Base-by-base conservation (phyloP, 2,329 filamentous ascomycete genomes). In the Ceratocystiopsis sp. region DNA sequence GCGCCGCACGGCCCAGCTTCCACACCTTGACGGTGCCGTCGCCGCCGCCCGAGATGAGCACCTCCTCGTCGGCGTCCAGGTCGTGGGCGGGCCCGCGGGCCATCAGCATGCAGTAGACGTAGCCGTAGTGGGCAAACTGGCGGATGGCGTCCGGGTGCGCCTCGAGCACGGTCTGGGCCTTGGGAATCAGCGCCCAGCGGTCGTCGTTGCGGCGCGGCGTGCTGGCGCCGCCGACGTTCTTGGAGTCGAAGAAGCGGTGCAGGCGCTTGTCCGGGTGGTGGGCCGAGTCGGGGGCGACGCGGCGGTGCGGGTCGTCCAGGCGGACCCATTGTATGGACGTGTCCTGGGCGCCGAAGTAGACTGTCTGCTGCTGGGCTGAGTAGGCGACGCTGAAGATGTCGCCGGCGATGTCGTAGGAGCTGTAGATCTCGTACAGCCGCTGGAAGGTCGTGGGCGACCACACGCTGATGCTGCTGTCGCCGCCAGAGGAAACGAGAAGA, bases 341-440 rank as follows among this genome's bases (percentile, higher is more conserved):
- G 56, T 96, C 95, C 57, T 96, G 91, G 1, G 86, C 84, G 45
- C 91, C 91, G 37, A 94, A 73, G 58, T 94, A 96, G 4, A 94
- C 71, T 0, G 82, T 93, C 51, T 89, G 74, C 53, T 84, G 69
- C 51, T 77, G 71, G 8, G 76, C 65, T 4, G 86, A 94, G 59
- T 93, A 95, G 1, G 80, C 81, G n/a, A 94, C 79, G 52, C 85
- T 93, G 59, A 96, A 96, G 46, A 98, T 77, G 62, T 98, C 91
- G 46, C 91, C 91, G 25, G 25, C 25, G 36, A 94, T 83, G 53
- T 96, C 91, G 60, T 93, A 89, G 40, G 80, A 80, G 49, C 86
- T 93, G 65, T 93, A 93, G 48, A 96, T 83, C 49, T 91, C 85
- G 63, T 87, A 91, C 1, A 91, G 68, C 25, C 82, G 78, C 44